These are phyloP conservation scores for Penicillium brasilianum DNA, from an alignment of 2,329 filamentous ascomycete species.

Conservation along the genomic window DNA sequence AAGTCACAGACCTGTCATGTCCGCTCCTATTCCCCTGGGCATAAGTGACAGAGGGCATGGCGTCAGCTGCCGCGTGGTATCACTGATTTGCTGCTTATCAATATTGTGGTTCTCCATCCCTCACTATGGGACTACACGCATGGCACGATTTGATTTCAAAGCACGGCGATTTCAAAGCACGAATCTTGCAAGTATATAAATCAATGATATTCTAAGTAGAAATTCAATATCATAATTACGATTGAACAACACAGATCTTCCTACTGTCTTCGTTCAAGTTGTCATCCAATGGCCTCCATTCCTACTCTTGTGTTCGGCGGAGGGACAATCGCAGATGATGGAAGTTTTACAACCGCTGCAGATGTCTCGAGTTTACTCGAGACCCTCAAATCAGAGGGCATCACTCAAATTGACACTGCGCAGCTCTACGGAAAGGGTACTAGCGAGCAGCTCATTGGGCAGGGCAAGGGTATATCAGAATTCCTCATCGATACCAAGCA, in stretches of 20 bases:
- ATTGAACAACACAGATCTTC: too few relatives aligned
- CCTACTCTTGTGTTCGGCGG: constrained; percentile 4
- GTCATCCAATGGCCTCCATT: neutral
- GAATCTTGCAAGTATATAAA: neutral
- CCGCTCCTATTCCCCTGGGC: too few relatives aligned
- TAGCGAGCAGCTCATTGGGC: constrained; percentile 6
- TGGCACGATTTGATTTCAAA: neutral
- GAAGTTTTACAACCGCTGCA: neutral
- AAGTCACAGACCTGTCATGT: too few relatives aligned
- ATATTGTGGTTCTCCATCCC: too few relatives aligned
- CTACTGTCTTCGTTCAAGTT: neutral
- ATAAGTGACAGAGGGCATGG: too few relatives aligned
- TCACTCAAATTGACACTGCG: constrained; percentile 8
- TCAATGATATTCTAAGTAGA: too few relatives aligned
- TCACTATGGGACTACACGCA: too few relatives aligned
- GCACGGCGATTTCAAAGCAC: neutral
- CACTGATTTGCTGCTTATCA: too few relatives aligned
- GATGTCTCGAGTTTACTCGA: constrained; percentile 3
- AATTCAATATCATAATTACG: too few relatives aligned
- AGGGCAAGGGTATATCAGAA: neutral
- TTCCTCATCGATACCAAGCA: constrained; percentile 11
- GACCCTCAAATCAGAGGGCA: constrained; percentile 3
- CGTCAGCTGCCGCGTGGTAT: too few relatives aligned
- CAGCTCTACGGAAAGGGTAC: constrained; percentile 7
- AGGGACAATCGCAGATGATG: constrained; percentile 5